These are phyloP conservation scores for Cymodocea nodosa DNA, from an alignment of 116 monocot species.

Conservation along the genomic window DNA sequence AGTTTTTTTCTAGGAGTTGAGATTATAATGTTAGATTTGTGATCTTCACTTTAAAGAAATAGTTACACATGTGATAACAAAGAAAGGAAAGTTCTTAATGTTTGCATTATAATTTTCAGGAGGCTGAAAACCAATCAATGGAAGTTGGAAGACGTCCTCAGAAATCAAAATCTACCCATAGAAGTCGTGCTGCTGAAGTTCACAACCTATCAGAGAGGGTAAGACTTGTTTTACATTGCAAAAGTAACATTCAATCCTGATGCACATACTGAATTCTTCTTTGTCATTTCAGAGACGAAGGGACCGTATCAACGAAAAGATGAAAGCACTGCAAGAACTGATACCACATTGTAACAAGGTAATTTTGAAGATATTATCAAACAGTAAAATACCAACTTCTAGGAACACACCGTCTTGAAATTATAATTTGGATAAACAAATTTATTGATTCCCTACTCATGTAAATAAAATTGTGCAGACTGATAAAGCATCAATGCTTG, in stretches of 20 bases:
- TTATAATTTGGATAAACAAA: not conserved
- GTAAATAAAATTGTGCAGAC: conserved; percentile 17
- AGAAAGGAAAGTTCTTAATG: too few species aligned
- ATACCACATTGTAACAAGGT: conserved; percentile 98
- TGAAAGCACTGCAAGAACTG: conserved; percentile 85
- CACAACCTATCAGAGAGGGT: conserved; percentile 96
- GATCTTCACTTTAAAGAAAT: not conserved
- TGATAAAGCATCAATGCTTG: conserved; percentile 85
- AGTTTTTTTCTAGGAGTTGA: too few species aligned
- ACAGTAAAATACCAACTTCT: not conserved
- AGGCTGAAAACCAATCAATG: conserved; percentile 46
- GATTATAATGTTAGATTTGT: not conserved
- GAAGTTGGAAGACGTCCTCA: conserved; percentile 19
- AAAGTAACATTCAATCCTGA: too few species aligned
- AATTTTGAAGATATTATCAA: conserved; percentile 1
- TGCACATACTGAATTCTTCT: not conserved
- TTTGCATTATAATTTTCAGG: conserved; percentile 20
- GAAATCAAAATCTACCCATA: conserved; percentile 34
- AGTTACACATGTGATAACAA: too few species aligned
- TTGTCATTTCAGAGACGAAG: conserved; percentile 59
- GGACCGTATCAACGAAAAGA: conserved; percentile 90
- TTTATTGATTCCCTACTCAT: not conserved
- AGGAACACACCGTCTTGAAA: not conserved
- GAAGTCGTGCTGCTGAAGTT: conserved; percentile 84
- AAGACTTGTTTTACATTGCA: conserved; percentile 6